Evolutionary conservation across 2,329 filamentous ascomycete species (phyloP), one percentile per base, ranked within the genome.

Genomic region (Bimuria novae-zelandiae): DNA sequence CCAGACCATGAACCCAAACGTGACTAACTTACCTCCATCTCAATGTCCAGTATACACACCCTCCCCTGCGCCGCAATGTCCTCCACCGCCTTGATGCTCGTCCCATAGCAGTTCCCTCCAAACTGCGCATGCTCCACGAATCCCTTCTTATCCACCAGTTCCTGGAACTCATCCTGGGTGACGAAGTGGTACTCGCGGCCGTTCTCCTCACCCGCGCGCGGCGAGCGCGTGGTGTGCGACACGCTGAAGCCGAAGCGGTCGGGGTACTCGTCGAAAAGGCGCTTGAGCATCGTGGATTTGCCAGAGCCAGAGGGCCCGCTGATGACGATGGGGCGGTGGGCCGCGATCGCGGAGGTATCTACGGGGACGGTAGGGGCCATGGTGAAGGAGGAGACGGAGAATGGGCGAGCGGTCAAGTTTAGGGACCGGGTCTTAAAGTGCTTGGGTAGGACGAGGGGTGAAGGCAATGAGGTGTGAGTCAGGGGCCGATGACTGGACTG

Each of bases 91-190:
- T 82, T 80, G 68, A 90, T 86, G 71, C 85, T 90, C 4, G 92
- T 96, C 51, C 92, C 92, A 76, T 97, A 97, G 68, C 85, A 79
- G 77, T 97, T 96, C 49, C 85, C 87, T 35, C 91, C 87, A 73
- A 96, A 97, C 72, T 88, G 79, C 49, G 92, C 92, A 78, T 89
- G 85, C 80, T 97, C 92, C 57, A 96, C 87, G 75, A 97, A 96
- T 10, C 86, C 89, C 51, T 82, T 77, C 19, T 77, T 64, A 0
- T 79, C 78, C 1, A 89, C 69, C 25, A 89, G 59, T n/a, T 79
- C 72, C 35, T 71, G 65, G 58, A 88, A 75, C 11, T 75, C 75
- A 41, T 81, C 76, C 12, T 67, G 68, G 4, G 75, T 78, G 61
- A 90, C 76, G 61, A 89, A 89, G 64, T 88, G 84, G 80, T 97